A percentile compares a stretch with the other conserved stretches of the same genome.
Evolutionary conservation across 1,139 yeast species (phyloP).

Genomic region (Pichia sp.): DNA sequence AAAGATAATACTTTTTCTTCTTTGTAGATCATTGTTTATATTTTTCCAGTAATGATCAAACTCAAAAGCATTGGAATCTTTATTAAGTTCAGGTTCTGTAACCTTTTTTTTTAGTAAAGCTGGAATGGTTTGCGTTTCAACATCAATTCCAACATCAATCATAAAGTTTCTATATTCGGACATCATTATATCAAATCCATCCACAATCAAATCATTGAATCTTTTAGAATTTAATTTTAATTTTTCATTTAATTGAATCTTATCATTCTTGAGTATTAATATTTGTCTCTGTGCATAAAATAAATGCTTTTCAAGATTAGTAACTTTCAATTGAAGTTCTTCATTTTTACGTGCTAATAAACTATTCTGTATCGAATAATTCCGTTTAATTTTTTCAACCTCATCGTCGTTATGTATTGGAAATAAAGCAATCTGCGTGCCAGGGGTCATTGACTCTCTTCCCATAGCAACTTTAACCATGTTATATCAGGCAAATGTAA

Average conservation of each 20-base stretch:
- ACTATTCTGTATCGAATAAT: constrained; percentile 41
- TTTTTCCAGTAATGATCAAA: constrained; percentile 14
- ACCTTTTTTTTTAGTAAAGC: constrained; percentile 1
- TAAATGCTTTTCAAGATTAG: constrained; percentile 45
- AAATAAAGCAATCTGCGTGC: background rate
- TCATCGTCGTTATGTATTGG: constrained; percentile 2
- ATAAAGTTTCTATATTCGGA: constrained; percentile 29
- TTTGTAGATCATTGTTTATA: constrained; percentile 10
- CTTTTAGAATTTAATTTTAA: constrained; percentile 32
- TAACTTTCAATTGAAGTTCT: constrained; percentile 40
- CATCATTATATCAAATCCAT: constrained; percentile 40
- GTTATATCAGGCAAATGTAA: background rate
- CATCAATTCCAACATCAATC: constrained; percentile 11
- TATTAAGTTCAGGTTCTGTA: background rate
- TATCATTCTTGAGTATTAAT: constrained; percentile 33
- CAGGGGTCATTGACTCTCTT: constrained; percentile 9
- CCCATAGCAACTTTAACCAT: constrained; percentile 10
- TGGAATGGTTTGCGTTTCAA: constrained; percentile 4
- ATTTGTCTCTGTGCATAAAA: constrained; percentile 44
- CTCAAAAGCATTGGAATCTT: background rate
- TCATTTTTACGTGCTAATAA: constrained; percentile 53
- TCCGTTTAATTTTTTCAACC: constrained; percentile 17
- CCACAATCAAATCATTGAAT: constrained; percentile 38
- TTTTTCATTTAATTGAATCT: constrained; percentile 26
- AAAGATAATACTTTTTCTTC: constrained; percentile 13